Percentiles rank a stretch among this genome's conserved stretches.
phyloP scores from a whole-genome alignment of 495 filamentous ascomycete species.

The Talaromyces adpressus region DNA sequence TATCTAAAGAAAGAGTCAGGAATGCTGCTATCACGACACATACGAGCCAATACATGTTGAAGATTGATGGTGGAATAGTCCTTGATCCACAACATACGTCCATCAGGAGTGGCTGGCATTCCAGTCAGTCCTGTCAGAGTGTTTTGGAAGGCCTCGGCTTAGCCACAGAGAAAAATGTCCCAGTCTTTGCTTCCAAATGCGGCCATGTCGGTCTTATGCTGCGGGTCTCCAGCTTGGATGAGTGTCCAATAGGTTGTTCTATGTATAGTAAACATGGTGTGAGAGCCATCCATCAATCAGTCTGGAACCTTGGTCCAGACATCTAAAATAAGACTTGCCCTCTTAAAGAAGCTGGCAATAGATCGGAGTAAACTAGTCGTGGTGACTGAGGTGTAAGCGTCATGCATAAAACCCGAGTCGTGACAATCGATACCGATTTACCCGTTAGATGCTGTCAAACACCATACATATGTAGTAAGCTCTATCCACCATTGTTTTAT shows the following conservation, averaged over 20 bases:
- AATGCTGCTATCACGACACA: conserved; percentile 24
- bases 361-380: neutral
- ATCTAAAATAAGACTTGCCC: neutral
- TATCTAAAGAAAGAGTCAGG: conserved; percentile 28
- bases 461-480: neutral
- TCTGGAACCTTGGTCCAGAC: neutral
- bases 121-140: neutral
- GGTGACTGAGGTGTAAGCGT: conserved; percentile 1
- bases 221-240: neutral
- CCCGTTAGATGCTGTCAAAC: neutral
- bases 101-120: conserved; percentile 8
- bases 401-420: neutral
- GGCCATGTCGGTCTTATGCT: neutral
- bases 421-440: neutral
- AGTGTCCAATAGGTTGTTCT: neutral
- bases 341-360: neutral
- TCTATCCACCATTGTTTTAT: neutral
- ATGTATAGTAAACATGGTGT: neutral
- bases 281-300: neutral
- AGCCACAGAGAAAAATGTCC: conserved; percentile 10
- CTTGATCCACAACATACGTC: neutral
- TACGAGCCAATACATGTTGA: neutral
- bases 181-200: conserved; percentile 1
- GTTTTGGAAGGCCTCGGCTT: neutral
- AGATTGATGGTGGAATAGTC: neutral